A percentile compares a stretch with the other conserved stretches of the same genome.
Evolutionary conservation across 208 protist genomes (phyloP).

Genomic region (Leishmania turanica): DNA sequence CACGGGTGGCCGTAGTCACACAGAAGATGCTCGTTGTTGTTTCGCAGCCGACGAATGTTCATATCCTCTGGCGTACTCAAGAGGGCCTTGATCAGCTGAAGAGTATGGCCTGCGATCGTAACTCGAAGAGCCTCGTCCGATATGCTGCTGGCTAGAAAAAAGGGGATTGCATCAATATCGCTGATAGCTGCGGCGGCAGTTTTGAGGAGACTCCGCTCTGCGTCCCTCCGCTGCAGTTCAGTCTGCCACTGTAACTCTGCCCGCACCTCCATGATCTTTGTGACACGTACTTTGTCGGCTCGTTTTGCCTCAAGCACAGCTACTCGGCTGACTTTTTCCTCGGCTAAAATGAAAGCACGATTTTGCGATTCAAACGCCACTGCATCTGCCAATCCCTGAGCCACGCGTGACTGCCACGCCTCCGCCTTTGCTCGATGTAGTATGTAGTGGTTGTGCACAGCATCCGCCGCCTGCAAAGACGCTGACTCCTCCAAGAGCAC

Average conservation of each 20-base stretch:
- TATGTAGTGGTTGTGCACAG: conserved; percentile 49
- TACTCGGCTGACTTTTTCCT: conserved; percentile 35
- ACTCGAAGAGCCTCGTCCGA: conserved; percentile 23
- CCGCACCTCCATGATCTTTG: conserved; percentile 24
- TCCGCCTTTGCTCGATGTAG: conserved; percentile 49
- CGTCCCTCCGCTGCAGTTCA: conserved; percentile 43
- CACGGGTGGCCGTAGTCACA: conserved; percentile 72
- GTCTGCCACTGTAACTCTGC: conserved; percentile 43
- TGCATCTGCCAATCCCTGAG: conserved; percentile 44
- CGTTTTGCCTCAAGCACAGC: conserved; percentile 37
- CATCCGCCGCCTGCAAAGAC: conserved; percentile 31
- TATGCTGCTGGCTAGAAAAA: conserved; percentile 28
- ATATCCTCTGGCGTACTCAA: conserved; percentile 71
- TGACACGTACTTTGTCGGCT: conserved; percentile 26
- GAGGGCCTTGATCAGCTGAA: conserved; percentile 52
- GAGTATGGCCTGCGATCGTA: conserved; percentile 27
- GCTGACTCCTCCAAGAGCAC: conserved; percentile 39
- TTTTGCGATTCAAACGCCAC: conserved; percentile 50
- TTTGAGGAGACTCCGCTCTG: conserved; percentile 33
- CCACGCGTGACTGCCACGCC: conserved; percentile 69
- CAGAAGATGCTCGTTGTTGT: conserved; percentile 73
- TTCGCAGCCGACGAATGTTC: conserved; percentile 74
- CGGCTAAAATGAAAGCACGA: conserved; percentile 36
- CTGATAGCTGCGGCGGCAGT: conserved; percentile 5
- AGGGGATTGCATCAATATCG: not conserved